Evolutionary conservation across 192 early-diverging fungal species (phyloP).

Genomic region (Rhizoclosmatium globosum): DNA sequence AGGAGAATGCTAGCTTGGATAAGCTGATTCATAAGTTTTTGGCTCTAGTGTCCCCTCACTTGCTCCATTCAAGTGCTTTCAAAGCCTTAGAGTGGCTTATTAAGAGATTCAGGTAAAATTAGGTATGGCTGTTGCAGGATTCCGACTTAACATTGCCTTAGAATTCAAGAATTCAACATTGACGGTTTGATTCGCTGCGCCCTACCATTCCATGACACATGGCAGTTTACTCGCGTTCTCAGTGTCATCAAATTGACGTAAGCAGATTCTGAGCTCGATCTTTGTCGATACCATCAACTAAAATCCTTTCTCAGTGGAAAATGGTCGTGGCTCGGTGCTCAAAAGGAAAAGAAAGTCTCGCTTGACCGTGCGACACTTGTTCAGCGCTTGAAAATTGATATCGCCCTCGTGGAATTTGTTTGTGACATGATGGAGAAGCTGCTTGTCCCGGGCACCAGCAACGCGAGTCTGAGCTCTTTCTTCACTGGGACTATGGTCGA

Average conservation of each 20-base stretch:
- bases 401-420: conserved; percentile 79
- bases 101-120: conserved; percentile 69
- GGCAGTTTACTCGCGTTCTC: conserved; percentile 84
- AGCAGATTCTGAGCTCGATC: conserved; percentile 21
- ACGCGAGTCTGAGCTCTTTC: conserved; percentile 70
- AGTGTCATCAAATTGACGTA: conserved; percentile 74
- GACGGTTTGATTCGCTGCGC: conserved; percentile 78
- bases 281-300: not conserved
- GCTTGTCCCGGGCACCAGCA: conserved; percentile 32
- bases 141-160: not conserved
- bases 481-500: conserved; percentile 70
- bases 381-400: conserved; percentile 71
- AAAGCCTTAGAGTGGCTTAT: conserved; percentile 95
- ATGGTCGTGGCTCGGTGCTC: conserved; percentile 66
- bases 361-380: conserved; percentile 77
- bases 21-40: conserved; percentile 78
- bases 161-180: conserved; percentile 88
- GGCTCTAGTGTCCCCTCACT: conserved; percentile 81
- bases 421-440: conserved; percentile 61
- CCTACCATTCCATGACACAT: conserved; percentile 94
- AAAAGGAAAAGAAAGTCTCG: conserved; percentile 64
- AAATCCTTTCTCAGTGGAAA: not conserved
- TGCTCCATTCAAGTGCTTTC: conserved; percentile 82
- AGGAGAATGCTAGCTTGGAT: conserved; percentile 84
- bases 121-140: not conserved